Evolutionary conservation across 169 alveolate species (phyloP).

Genomic region (Cryptosporidium tyzzeri): DNA sequence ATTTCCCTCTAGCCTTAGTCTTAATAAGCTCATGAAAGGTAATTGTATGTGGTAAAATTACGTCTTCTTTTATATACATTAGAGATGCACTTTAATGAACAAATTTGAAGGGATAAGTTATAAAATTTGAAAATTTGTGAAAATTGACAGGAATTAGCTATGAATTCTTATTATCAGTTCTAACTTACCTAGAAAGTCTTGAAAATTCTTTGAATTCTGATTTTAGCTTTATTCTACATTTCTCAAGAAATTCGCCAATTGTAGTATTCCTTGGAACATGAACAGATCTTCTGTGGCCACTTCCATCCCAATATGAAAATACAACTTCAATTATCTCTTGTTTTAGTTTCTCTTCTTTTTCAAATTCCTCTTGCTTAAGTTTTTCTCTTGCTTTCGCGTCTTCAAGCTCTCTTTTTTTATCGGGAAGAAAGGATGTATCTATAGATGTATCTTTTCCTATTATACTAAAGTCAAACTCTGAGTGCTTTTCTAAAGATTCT

Average conservation of each 20-base stretch:
- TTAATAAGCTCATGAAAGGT: slow-evolving; percentile 80
- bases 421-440: slow-evolving; percentile 65
- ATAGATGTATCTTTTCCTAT: slow-evolving; percentile 54
- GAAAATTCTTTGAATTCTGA: slow-evolving; percentile 76
- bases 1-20: slow-evolving; percentile 82
- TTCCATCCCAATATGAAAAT: slow-evolving; percentile 82
- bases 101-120: background rate
- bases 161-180: background rate
- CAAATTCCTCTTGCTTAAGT: slow-evolving; percentile 20
- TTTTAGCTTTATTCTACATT: slow-evolving; percentile 75
- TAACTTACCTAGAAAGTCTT: slow-evolving; percentile 64
- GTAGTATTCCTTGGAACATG: slow-evolving; percentile 71
- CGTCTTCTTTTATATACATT: slow-evolving; percentile 83
- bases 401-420: slow-evolving; percentile 30
- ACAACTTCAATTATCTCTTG: slow-evolving; percentile 78
- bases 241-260: slow-evolving; percentile 78
- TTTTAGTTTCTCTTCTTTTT: slow-evolving; percentile 54
- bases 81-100: slow-evolving; percentile 64
- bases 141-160: background rate
- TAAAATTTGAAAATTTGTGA: too few relatives aligned
- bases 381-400: slow-evolving; percentile 13
- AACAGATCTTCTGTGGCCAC: slow-evolving; percentile 81
- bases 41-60: slow-evolving; percentile 81
- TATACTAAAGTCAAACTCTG: background rate
- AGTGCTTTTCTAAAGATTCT: background rate